These are phyloP conservation scores for Maudiozyma humilis DNA, from an alignment of 1,139 yeast genomes.

Conservation along the genomic window DNA sequence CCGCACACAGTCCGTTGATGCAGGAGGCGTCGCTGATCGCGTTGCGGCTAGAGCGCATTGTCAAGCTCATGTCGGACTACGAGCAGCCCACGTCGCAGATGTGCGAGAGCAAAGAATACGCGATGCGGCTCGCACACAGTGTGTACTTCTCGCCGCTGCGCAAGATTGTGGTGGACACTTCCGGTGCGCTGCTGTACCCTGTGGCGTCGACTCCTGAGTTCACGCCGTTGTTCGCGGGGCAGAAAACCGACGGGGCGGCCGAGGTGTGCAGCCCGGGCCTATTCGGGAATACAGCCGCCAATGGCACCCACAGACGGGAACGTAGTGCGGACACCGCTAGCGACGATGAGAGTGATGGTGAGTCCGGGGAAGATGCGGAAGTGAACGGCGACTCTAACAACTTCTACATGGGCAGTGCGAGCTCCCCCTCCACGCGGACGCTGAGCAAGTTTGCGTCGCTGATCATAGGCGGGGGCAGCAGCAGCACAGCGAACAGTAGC, in stretches of 20 bases:
- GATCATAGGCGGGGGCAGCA: slow-evolving; percentile 2
- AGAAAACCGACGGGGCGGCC: too few relatives aligned
- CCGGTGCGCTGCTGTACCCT: not conserved
- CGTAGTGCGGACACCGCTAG: not conserved
- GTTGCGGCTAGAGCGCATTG: slow-evolving; percentile 20
- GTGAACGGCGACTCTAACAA: not conserved
- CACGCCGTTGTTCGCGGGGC: slow-evolving; percentile 1
- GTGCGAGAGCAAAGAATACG: slow-evolving; percentile 7
- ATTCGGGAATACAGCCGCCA: not conserved
- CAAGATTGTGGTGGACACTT: slow-evolving; percentile 3
- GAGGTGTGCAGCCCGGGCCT: not conserved
- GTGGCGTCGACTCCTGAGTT: not conserved
- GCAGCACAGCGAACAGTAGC: not conserved
- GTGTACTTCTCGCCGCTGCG: slow-evolving; percentile 1
- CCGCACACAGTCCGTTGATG: slow-evolving; percentile 10
- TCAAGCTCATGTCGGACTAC: slow-evolving; percentile 21
- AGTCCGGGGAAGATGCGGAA: too few relatives aligned
- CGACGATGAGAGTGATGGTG: not conserved
- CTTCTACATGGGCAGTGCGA: slow-evolving; percentile 4
- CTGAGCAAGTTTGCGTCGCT: slow-evolving; percentile 3
- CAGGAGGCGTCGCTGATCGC: slow-evolving; percentile 22
- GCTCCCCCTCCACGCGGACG: slow-evolving; percentile 2
- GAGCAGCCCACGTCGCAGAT: slow-evolving; percentile 23
- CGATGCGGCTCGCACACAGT: slow-evolving; percentile 5
- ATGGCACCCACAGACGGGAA: not conserved